These are phyloP conservation scores for Juncus inflexus DNA, from an alignment of 176 grass and related monocot species.

Conservation along the genomic window DNA sequence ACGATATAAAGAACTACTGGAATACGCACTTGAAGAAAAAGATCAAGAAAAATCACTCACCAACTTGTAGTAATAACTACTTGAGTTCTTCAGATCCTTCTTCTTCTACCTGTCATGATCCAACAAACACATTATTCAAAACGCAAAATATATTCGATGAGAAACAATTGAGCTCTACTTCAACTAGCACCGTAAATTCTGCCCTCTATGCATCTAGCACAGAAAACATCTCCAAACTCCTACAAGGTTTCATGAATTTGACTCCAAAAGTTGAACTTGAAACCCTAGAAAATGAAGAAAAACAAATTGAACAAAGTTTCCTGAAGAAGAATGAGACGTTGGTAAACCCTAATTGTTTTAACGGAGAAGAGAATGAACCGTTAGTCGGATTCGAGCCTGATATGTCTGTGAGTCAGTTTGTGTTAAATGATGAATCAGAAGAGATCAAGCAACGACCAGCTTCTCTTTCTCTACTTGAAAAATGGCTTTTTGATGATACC, in stretches of 20 bases:
- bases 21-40: conserved; percentile 95
- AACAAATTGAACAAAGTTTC: not conserved
- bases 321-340: not conserved
- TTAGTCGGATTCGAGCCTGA: conserved; percentile 25
- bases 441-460: conserved; percentile 29
- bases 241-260: conserved; percentile 53
- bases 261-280: conserved; percentile 13
- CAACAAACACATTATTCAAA: conserved; percentile 17
- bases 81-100: conserved; percentile 11
- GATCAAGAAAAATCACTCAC: conserved; percentile 53
- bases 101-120: not conserved
- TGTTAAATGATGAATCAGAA: conserved; percentile 12
- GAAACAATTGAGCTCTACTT: conserved; percentile 11
- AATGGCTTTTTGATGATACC: conserved; percentile 71
- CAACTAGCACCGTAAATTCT: not conserved
- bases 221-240: conserved; percentile 68
- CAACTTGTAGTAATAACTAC: conserved; percentile 20
- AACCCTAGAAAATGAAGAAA: conserved; percentile 22
- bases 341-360: conserved; percentile 2
- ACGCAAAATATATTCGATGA: conserved; percentile 18
- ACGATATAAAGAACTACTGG: conserved; percentile 98
- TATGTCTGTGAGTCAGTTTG: conserved; percentile 12
- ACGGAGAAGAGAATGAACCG: conserved; percentile 1
- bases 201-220: conserved; percentile 54
- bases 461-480: conserved; percentile 57